Conservation (phyloP, 2,329 filamentous ascomycete species). For the Sordariomycetes sp. region DNA sequence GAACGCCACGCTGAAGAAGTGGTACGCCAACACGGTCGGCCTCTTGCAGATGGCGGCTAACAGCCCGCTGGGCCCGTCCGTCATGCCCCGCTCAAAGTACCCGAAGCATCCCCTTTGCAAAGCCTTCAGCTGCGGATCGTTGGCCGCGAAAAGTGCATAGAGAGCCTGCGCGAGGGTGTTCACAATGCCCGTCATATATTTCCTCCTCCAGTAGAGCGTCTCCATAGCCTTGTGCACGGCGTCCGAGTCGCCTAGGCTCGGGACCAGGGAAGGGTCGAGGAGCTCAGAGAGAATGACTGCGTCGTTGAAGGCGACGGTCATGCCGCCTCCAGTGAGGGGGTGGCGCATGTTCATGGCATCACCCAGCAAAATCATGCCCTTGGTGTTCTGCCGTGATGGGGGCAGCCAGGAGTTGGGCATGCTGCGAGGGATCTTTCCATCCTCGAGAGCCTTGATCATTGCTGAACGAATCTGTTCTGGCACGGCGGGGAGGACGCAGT, state of each 20-base stretch:
- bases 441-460: slow-evolving; percentile 67
- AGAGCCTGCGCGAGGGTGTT: slow-evolving; percentile 96
- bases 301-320: slow-evolving; percentile 96
- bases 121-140: slow-evolving; percentile 66
- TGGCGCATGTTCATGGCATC: slow-evolving; percentile 99
- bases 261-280: slow-evolving; percentile 59
- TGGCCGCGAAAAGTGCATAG: slow-evolving; percentile 83
- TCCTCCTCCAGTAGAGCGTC: slow-evolving; percentile 79
- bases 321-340: slow-evolving; percentile 90
- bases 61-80: slow-evolving; percentile 72
- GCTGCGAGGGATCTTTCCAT: slow-evolving; percentile 64
- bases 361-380: slow-evolving; percentile 72
- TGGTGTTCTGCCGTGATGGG: slow-evolving; percentile 47
- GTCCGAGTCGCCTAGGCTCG: slow-evolving; percentile 56
- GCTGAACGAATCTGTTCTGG: slow-evolving; percentile 63
- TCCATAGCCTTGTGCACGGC: slow-evolving; percentile 61
- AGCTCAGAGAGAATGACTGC: slow-evolving; percentile 69
- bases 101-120: slow-evolving; percentile 86
- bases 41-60: slow-evolving; percentile 72
- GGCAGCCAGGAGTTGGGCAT: slow-evolving; percentile 98
- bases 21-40: slow-evolving; percentile 72
- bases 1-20: slow-evolving; percentile 93
- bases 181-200: slow-evolving; percentile 75
- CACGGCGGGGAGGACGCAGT: slow-evolving; percentile 69
- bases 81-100: slow-evolving; percentile 74